A percentile compares a stretch with the other conserved stretches of the same genome.
Conservation (phyloP, 2,329 filamentous ascomycete genomes). For the Verruconis gallopava region DNA sequence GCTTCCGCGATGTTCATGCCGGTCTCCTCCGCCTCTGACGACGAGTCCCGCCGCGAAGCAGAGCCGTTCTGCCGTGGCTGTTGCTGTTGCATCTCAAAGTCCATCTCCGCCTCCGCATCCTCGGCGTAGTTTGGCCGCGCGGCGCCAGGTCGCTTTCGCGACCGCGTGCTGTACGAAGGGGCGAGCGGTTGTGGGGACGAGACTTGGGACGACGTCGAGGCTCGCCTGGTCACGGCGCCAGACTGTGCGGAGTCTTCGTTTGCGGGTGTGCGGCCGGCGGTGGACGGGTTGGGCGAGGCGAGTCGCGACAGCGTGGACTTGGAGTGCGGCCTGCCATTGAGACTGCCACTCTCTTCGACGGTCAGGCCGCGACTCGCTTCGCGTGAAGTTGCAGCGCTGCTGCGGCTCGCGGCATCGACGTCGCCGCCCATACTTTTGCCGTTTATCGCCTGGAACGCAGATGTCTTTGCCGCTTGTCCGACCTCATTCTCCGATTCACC, state of each 20-base stretch:
- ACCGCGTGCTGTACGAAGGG: slow-evolving; percentile 68
- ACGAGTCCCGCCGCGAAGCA: neutral
- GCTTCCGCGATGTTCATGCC: neutral
- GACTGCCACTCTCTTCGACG: neutral
- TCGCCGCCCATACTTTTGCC: slow-evolving; percentile 3
- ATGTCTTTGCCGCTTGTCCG: neutral
- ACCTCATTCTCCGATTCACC: slow-evolving; percentile 6
- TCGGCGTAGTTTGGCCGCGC: slow-evolving; percentile 91
- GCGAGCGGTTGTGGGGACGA: slow-evolving; percentile 4
- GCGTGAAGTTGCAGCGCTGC: slow-evolving; percentile 1
- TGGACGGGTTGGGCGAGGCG: slow-evolving; percentile 2
- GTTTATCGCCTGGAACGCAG: slow-evolving; percentile 2
- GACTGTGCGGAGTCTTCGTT: slow-evolving; percentile 8
- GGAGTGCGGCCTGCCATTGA: neutral
- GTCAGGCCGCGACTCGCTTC: slow-evolving; percentile 7
- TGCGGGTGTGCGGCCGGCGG: slow-evolving; percentile 1
- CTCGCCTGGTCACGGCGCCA: slow-evolving; percentile 5
- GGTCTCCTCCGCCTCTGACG: neutral
- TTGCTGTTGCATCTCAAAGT: slow-evolving; percentile 53
- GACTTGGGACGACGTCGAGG: slow-evolving; percentile 8
- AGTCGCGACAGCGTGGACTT: slow-evolving; percentile 5
- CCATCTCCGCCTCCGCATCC: slow-evolving; percentile 80
- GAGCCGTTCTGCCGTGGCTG: slow-evolving; percentile 2
- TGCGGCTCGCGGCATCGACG: slow-evolving; percentile 1
- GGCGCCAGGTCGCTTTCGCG: slow-evolving; percentile 70